phyloP scores from a whole-genome alignment of 257 asterid genomes.

The Datura wrightii region DNA sequence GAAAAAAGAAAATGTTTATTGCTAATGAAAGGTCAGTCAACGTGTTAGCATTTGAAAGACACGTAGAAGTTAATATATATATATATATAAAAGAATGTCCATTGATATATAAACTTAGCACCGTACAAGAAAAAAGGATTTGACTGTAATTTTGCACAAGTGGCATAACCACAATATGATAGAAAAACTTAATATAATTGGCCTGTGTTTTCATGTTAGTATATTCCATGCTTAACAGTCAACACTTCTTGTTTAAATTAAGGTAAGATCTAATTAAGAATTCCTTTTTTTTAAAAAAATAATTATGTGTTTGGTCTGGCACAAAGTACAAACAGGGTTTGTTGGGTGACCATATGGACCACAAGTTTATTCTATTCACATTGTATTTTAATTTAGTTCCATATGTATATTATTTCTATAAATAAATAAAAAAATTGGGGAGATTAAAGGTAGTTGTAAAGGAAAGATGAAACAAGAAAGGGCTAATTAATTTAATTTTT shows the following conservation, averaged over 20 bases:
- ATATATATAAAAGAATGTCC: background rate
- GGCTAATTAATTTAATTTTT: background rate
- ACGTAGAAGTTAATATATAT: background rate
- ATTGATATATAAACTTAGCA: background rate
- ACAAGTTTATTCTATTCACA: background rate
- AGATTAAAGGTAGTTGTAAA: background rate
- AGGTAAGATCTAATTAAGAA: conserved; percentile 2
- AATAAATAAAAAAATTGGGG: background rate
- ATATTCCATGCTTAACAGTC: background rate
- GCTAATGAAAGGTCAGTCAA: background rate
- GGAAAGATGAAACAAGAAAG: background rate
- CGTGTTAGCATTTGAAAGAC: background rate
- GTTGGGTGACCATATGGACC: conserved; percentile 25
- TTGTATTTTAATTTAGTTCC: background rate
- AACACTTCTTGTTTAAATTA: conserved; percentile 8
- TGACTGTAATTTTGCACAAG: background rate
- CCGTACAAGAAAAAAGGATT: background rate
- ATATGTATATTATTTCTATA: background rate
- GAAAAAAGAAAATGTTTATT: background rate
- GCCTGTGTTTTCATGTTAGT: background rate
- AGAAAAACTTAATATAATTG: conserved; percentile 3
- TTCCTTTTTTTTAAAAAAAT: background rate
- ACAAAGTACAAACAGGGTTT: conserved; percentile 1
- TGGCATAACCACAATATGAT: background rate
- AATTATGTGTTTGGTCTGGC: background rate